Conservation (phyloP, 2,329 filamentous ascomycete species). For the Triangularia setosa region DNA sequence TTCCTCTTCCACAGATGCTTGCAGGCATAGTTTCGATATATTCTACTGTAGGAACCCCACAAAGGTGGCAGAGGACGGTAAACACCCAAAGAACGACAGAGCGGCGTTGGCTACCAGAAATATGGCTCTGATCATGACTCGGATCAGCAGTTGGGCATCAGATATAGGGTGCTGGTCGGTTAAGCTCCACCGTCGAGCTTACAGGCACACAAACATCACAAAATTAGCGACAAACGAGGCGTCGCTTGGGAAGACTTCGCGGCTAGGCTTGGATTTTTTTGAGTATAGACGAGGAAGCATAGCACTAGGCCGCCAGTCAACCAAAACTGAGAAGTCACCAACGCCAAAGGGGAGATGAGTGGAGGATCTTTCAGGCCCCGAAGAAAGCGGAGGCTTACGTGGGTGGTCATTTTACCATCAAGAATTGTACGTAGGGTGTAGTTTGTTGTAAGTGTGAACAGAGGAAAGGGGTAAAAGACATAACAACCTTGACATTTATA, state of each 20-base stretch:
- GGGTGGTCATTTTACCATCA: neutral
- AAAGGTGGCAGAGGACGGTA: neutral
- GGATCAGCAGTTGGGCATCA: neutral
- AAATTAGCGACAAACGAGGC: neutral
- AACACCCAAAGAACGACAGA: neutral
- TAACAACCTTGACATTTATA: too few relatives aligned
- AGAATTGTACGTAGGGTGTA: neutral
- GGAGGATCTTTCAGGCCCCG: neutral
- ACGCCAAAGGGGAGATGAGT: neutral
- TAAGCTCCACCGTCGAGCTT: neutral
- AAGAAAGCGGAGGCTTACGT: neutral
- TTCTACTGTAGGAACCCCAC: neutral
- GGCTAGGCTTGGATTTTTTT: neutral
- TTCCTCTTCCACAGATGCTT: slow-evolving; percentile 6
- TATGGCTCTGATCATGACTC: neutral
- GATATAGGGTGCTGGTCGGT: neutral
- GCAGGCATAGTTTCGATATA: slow-evolving; percentile 10
- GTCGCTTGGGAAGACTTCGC: neutral
- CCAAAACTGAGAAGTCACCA: neutral
- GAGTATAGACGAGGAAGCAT: neutral
- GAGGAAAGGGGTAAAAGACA: too few relatives aligned
- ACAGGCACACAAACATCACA: neutral
- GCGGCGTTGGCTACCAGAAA: neutral
- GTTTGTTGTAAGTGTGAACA: neutral
- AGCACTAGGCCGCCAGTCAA: too few relatives aligned